Base-by-base conservation (phyloP, 805 yeast species). In the Kodamaea nitidulidarum region DNA sequence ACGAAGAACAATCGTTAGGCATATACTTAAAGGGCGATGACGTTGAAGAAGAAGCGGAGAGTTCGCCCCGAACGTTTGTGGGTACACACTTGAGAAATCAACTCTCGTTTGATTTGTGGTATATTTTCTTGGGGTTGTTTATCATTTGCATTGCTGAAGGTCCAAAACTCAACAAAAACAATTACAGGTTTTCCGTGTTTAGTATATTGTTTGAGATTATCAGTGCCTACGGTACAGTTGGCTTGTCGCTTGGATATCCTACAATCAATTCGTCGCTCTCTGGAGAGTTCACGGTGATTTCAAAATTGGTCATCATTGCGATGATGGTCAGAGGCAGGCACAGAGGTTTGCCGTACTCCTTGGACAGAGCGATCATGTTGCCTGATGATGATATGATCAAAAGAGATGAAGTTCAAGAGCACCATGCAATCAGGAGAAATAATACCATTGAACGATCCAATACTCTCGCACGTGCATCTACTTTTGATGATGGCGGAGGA, bases 1-100 rank as follows among this genome's bases (percentile, higher is more conserved):
- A 93, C 64, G 99, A 93, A 58, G 98, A 93, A 54, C 98, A 88
- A 56, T 85, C 96, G 0, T 65, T 93, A 41, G 98, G 98, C n/a
- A 75, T 88, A n/a, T 90, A 86, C 55, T 54, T 65, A 11, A 55
- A 55, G 31, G 73, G 65, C n/a, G 56, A 50, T n/a, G 31, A 40
- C 28, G 49, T 50, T 10, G 55, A 49, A 2, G 52, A 48, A 4
- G 70, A 65, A 5, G 49, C 52, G 4, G 69, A 72, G 12, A 68
- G 65, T 32, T 65, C 71, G 3, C 73, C 80, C 2, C 60, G 62
- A 4, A 77, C 85, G 2, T 90, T 83, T 55, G 77, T 90, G 42
- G 90, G 91, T 1, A 77, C 86, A 7, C 98, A 93, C 70, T 74
- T 93, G 62, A 75, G 97, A 49, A 83, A 84, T 47, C 98, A 93